Conservation (phyloP, 768 basidiomycete genomes). For the Serpula lacrymans region DNA sequence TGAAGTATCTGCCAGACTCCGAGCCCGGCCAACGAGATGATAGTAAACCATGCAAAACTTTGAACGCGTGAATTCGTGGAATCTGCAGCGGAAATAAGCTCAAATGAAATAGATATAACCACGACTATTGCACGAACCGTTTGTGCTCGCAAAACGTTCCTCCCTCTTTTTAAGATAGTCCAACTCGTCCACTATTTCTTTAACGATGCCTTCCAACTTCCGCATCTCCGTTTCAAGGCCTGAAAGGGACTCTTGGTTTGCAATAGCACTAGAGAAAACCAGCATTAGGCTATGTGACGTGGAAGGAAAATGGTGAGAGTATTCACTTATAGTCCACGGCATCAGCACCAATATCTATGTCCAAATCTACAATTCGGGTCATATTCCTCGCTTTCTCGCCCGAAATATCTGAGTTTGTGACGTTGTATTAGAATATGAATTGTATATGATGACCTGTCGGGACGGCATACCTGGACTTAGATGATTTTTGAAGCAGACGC, state of each 20-base stretch:
- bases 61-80: conserved; percentile 92
- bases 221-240: conserved; percentile 98
- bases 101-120: background rate
- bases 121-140: conserved; percentile 54
- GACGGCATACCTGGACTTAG: conserved; percentile 57
- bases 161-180: conserved; percentile 89
- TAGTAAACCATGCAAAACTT: conserved; percentile 88
- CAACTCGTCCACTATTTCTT: conserved; percentile 93
- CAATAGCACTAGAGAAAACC: conserved; percentile 72
- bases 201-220: conserved; percentile 91
- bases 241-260: conserved; percentile 95
- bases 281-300: conserved; percentile 2
- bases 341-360: conserved; percentile 97
- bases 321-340: conserved; percentile 98
- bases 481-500: conserved; percentile 90
- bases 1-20: conserved; percentile 97
- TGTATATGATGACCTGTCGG: background rate
- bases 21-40: conserved; percentile 70
- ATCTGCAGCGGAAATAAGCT: conserved; percentile 41
- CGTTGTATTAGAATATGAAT: background rate
- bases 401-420: conserved; percentile 37
- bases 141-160: conserved; percentile 82
- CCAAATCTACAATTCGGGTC: conserved; percentile 79
- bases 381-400: conserved; percentile 46
- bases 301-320: background rate